These are phyloP conservation scores for Claviceps africana DNA, from an alignment of 2,329 filamentous ascomycete genomes.

Conservation along the genomic window DNA sequence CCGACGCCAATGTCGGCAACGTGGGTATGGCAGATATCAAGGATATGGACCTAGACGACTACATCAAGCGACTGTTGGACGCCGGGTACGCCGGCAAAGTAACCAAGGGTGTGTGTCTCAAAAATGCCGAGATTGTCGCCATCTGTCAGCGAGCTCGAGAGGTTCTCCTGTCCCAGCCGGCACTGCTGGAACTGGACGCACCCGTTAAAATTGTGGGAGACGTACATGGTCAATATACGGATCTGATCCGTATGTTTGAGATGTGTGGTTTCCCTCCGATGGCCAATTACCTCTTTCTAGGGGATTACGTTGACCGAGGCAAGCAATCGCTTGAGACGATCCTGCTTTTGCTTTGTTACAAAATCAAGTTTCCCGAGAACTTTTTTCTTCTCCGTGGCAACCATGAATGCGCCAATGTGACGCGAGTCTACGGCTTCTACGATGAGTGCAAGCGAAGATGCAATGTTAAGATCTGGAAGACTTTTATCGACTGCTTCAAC, in stretches of 20 bases:
- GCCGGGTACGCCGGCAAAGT: conserved; percentile 93
- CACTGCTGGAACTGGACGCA: conserved; percentile 78
- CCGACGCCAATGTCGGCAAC: conserved; percentile 31
- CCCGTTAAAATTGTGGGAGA: conserved; percentile 97
- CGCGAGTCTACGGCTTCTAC: conserved; percentile 92
- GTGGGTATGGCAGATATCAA: conserved; percentile 87
- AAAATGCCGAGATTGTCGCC: conserved; percentile 92
- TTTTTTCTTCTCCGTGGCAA: conserved; percentile 92
- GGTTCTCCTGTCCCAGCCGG: conserved; percentile 80
- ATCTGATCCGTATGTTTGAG: conserved; percentile 92
- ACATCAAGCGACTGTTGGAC: conserved; percentile 87
- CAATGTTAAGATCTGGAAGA: conserved; percentile 98
- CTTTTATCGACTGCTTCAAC: conserved; percentile 94
- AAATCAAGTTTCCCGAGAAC: conserved; percentile 93
- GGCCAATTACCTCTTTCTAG: conserved; percentile 85
- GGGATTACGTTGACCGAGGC: conserved; percentile 91
- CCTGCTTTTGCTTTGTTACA: conserved; percentile 83
- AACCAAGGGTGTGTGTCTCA: conserved; percentile 91
- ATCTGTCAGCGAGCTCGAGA: conserved; percentile 85
- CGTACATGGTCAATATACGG: conserved; percentile 92
- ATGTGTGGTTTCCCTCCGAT: conserved; percentile 94
- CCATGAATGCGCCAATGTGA: conserved; percentile 94
- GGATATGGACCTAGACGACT: conserved; percentile 87
- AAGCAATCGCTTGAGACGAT: conserved; percentile 96
- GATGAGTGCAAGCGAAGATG: conserved; percentile 94